Percentiles rank a stretch among this genome's conserved stretches.
Evolutionary conservation across 1,139 yeast species (phyloP).

Genomic region (Yamadazyma siamensis): DNA sequence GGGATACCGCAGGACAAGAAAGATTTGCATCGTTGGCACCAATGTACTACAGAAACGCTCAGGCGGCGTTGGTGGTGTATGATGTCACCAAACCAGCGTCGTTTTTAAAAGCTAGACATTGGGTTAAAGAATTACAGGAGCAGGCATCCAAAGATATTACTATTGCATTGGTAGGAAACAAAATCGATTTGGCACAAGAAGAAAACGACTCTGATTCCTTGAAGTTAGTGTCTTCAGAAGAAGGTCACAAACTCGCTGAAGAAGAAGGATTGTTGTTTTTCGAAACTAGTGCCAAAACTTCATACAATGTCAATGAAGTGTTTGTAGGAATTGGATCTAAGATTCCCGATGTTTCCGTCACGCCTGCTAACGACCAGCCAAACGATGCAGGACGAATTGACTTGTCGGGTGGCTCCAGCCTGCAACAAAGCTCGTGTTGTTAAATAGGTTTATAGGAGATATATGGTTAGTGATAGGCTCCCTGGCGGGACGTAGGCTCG

Average conservation of each 20-base stretch:
- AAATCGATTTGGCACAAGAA: constrained; percentile 63
- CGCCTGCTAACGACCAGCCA: constrained; percentile 3
- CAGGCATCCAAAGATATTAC: constrained; percentile 90
- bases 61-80: constrained; percentile 93
- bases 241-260: constrained; percentile 68
- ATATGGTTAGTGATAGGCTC: too few species aligned
- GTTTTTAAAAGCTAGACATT: constrained; percentile 95
- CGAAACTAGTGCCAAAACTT: constrained; percentile 94
- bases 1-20: constrained; percentile 99
- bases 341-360: constrained; percentile 49
- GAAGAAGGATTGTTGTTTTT: constrained; percentile 80
- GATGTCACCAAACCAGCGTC: constrained; percentile 97
- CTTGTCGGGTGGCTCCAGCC: constrained; percentile 14
- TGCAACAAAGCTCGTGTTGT: constrained; percentile 9
- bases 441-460: too few species aligned
- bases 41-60: constrained; percentile 98
- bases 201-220: constrained; percentile 25
- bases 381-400: constrained; percentile 26
- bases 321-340: constrained; percentile 82
- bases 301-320: constrained; percentile 74
- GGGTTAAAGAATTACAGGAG: constrained; percentile 96
- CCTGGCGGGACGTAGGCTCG: too few species aligned
- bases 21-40: constrained; percentile 96
- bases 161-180: constrained; percentile 92
- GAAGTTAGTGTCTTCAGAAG: constrained; percentile 83